Conservation (phyloP, 805 yeast species). For the Cyberlindnera americana region DNA sequence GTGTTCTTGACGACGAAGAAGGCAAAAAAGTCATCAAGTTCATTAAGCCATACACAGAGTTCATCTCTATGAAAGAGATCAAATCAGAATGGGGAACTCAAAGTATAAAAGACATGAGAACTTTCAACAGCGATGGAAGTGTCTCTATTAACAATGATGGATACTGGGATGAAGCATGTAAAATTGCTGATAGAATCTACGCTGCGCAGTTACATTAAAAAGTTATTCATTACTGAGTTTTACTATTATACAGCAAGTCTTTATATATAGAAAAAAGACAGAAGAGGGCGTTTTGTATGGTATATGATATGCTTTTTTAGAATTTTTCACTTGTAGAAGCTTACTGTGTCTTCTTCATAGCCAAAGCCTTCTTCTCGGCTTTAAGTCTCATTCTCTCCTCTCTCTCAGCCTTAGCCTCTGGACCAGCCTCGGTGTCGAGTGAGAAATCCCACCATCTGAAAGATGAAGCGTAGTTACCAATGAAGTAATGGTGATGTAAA, state of each 20-base stretch:
- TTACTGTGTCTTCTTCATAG: conserved; percentile 14
- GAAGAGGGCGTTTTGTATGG: too few relatives aligned
- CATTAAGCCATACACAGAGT: conserved; percentile 25
- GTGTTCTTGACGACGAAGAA: conserved; percentile 8
- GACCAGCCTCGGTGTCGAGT: conserved; percentile 88
- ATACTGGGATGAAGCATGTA: conserved; percentile 9
- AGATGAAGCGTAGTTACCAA: conserved; percentile 91
- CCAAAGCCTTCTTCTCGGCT: conserved; percentile 21
- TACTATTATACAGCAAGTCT: too few relatives aligned
- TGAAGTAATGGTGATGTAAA: conserved; percentile 93
- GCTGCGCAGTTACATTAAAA: conserved; percentile 5
- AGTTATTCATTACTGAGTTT: too few relatives aligned
- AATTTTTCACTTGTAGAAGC: too few relatives aligned
- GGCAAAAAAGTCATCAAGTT: conserved; percentile 2
- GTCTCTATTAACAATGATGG: conserved; percentile 8
- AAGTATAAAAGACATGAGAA: conserved; percentile 3
- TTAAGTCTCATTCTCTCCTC: conserved; percentile 52
- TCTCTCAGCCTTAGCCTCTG: conserved; percentile 70
- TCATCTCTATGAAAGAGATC: conserved; percentile 4
- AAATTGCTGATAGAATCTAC: conserved; percentile 11
- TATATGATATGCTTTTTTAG: too few relatives aligned
- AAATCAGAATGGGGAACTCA: conserved; percentile 6
- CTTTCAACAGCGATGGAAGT: conserved; percentile 9
- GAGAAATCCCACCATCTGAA: conserved; percentile 95
- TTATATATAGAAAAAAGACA: too few relatives aligned